These are phyloP conservation scores for Salix arbutifolia DNA, from an alignment of 345 rosid species.

Conservation along the genomic window DNA sequence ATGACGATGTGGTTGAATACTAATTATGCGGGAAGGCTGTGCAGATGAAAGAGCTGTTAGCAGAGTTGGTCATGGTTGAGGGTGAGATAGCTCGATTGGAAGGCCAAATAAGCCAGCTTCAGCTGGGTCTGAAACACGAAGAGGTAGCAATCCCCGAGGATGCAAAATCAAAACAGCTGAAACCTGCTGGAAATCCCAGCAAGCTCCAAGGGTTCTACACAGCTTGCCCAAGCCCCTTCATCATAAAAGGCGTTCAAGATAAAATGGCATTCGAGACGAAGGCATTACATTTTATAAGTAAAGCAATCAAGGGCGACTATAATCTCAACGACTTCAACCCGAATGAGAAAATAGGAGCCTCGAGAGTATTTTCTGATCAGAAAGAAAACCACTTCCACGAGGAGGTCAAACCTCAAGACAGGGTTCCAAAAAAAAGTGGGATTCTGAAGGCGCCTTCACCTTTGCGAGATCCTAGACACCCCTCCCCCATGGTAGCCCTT, in stretches of 20 bases:
- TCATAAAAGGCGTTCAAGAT: constrained; percentile 33
- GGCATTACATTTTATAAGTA: constrained; percentile 85
- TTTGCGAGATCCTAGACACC: constrained; percentile 54
- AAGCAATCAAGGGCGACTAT: constrained; percentile 81
- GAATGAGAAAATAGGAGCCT: constrained; percentile 37
- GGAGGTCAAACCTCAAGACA: constrained; percentile 45
- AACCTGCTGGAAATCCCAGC: constrained; percentile 13
- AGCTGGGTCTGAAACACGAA: constrained; percentile 52
- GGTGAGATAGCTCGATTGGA: constrained; percentile 72
- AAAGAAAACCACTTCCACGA: constrained; percentile 43
- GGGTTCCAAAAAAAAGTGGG: constrained; percentile 39
- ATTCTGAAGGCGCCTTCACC: constrained; percentile 59
- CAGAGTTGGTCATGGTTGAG: constrained; percentile 73
- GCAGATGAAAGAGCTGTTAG: constrained; percentile 76
- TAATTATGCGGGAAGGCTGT: too few species aligned
- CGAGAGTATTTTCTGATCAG: constrained; percentile 30
- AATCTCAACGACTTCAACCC: constrained; percentile 44
- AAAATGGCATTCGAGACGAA: constrained; percentile 61
- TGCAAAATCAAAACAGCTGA: constrained; percentile 45
- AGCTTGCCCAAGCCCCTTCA: constrained; percentile 34
- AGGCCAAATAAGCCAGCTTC: constrained; percentile 60
- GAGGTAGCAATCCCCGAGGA: constrained; percentile 43
- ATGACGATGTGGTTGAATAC: too few species aligned
- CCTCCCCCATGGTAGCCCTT: constrained; percentile 59
- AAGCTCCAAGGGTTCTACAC: constrained; percentile 12